These are phyloP conservation scores for Cetradonia linearis DNA, from an alignment of 495 filamentous ascomycete species.

Conservation along the genomic window DNA sequence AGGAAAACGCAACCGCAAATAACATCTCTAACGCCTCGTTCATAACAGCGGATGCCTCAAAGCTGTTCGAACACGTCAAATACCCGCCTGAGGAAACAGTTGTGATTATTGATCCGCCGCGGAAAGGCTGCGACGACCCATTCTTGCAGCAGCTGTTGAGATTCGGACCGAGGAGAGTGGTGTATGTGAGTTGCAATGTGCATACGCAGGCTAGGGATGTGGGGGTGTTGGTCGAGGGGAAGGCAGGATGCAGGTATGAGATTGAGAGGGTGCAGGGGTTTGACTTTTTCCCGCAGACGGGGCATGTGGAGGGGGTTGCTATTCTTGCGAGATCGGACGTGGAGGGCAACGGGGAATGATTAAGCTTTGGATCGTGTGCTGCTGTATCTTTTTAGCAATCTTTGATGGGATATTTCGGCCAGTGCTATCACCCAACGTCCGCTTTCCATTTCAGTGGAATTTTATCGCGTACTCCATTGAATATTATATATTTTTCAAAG, in stretches of 20 bases:
- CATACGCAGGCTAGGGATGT: conserved; percentile 95
- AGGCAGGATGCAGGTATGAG: conserved; percentile 48
- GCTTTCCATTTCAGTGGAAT: background rate
- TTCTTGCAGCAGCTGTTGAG: conserved; percentile 72
- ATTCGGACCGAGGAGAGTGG: conserved; percentile 65
- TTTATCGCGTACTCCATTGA: background rate
- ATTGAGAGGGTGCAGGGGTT: conserved; percentile 90
- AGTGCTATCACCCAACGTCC: background rate
- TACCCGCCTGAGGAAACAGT: conserved; percentile 72
- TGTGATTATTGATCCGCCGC: conserved; percentile 85
- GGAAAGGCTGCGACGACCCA: conserved; percentile 82
- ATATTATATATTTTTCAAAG: background rate
- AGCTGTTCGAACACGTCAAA: conserved; percentile 62
- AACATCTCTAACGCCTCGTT: conserved; percentile 63
- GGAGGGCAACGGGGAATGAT: background rate
- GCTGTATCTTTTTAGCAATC: background rate
- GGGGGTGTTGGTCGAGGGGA: conserved; percentile 64
- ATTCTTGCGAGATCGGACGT: conserved; percentile 40
- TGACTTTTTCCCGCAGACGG: conserved; percentile 97
- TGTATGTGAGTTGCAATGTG: conserved; percentile 96
- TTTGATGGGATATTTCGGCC: background rate
- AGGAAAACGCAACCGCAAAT: conserved; percentile 68
- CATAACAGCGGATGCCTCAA: conserved; percentile 71
- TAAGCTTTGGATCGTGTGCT: background rate
- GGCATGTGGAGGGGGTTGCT: conserved; percentile 91